Evolutionary conservation across 371 early-diverging fungal species (phyloP), one percentile per base, ranked within the genome.

Genomic region (Mucor indicus): DNA sequence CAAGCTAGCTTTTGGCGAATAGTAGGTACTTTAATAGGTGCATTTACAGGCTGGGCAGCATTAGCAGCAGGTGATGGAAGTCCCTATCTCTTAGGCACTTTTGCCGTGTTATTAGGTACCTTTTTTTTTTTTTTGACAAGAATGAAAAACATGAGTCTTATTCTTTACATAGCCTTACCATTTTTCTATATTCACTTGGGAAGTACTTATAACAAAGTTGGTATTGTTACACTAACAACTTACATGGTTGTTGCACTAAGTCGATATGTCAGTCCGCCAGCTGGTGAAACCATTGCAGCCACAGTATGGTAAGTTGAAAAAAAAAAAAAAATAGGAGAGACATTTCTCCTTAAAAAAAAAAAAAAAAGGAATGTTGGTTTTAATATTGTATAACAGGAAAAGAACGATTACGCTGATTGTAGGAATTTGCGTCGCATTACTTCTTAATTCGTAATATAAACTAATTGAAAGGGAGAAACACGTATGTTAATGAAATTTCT

Each of bases 51-150:
- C 0, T 54, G 80, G 74, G 63, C 61, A 27, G 80, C 80, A 1
- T 55, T 72, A 24, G 63, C 69, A 38, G 76, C 73, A 5, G 57
- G 63, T 27, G 73, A 67, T 11, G 63, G 62, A 9, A 60, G 75
- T 48, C 79, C 83, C 1, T 83, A 75, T 41, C 60, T 80, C 1
- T 53, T 79, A 16, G 76, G 70, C 17, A 41, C 65, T 4, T 79
- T 83, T 75, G 80, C 74, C 19, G 63, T 79, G 1, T 22, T 80
- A 24, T 44, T 83, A 27, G 69, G 83, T 82, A 71, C n/a, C n/a
- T n/a, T n/a, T n/a, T n/a, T n/a, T n/a, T n/a, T n/a, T n/a, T n/a
- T n/a, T n/a, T n/a, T n/a, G n/a, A n/a, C n/a, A n/a, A n/a, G n/a
- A n/a, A n/a, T n/a, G n/a, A n/a, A n/a, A n/a, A n/a, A n/a, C n/a